A percentile compares a stretch with the other conserved stretches of the same genome.
These are phyloP conservation scores for Eragrostis nindensis DNA, from an alignment of 176 grass and related monocot genomes.

Conservation along the genomic window DNA sequence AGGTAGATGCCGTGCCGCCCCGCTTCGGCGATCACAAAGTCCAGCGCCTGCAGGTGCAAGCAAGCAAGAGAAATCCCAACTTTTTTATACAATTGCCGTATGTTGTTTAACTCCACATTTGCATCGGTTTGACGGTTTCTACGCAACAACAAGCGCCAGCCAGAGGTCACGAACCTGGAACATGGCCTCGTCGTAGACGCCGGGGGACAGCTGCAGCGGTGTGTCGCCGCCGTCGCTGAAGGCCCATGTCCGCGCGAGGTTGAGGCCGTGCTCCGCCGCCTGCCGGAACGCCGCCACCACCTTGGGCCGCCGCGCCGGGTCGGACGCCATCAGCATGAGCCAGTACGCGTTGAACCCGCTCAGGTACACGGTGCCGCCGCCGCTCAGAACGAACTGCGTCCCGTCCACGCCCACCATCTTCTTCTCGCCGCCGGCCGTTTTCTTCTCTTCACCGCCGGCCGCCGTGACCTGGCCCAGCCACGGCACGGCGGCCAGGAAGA, in stretches of 20 bases:
- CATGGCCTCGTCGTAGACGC: slow-evolving; percentile 72
- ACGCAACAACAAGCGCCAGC: neutral
- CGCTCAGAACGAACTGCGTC: slow-evolving; percentile 47
- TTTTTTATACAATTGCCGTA: no score
- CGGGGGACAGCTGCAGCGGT: slow-evolving; percentile 64
- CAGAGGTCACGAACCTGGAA: no score
- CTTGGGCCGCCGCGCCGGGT: slow-evolving; percentile 33
- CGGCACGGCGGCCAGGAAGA: neutral
- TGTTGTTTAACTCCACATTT: neutral
- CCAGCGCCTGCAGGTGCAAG: slow-evolving; percentile 60
- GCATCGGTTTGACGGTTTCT: neutral
- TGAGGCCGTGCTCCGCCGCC: slow-evolving; percentile 56
- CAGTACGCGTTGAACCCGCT: slow-evolving; percentile 97
- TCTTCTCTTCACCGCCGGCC: neutral
- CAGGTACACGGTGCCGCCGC: slow-evolving; percentile 45
- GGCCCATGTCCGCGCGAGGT: slow-evolving; percentile 69
- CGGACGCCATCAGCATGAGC: slow-evolving; percentile 69
- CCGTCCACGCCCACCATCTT: slow-evolving; percentile 38
- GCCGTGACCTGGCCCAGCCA: neutral
- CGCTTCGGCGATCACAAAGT: slow-evolving; percentile 79
- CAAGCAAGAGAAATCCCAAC: neutral
- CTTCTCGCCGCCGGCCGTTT: neutral
- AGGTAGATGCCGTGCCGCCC: slow-evolving; percentile 58
- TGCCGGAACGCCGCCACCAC: slow-evolving; percentile 57
- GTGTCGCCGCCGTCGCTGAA: slow-evolving; percentile 71